A percentile compares a stretch with the other conserved stretches of the same genome.
These are phyloP conservation scores for Flueggea neowawraea DNA, from an alignment of 441 rosid species.

Conservation along the genomic window DNA sequence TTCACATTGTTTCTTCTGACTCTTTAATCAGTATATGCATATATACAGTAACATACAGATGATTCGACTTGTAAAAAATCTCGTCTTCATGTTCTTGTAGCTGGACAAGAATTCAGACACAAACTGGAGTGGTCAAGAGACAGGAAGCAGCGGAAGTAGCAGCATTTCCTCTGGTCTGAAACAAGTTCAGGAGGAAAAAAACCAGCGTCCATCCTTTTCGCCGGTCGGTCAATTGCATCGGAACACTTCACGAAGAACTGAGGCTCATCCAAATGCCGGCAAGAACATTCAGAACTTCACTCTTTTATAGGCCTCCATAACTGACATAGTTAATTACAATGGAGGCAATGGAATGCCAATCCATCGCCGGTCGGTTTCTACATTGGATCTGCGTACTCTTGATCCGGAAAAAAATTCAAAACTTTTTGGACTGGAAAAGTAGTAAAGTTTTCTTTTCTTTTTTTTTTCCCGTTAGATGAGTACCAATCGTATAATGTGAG, in stretches of 20 bases:
- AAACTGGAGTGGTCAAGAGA: slow-evolving; percentile 23
- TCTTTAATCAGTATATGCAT: too few species aligned
- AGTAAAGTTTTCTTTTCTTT: too few species aligned
- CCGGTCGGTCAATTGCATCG: slow-evolving; percentile 22
- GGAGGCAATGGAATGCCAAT: slow-evolving; percentile 23
- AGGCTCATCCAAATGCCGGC: slow-evolving; percentile 55
- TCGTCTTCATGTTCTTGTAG: slow-evolving; percentile 4
- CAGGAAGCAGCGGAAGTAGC: slow-evolving; percentile 32
- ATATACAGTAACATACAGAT: too few species aligned
- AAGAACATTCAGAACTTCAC: slow-evolving; percentile 55
- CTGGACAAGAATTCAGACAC: slow-evolving; percentile 32
- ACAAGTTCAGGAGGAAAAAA: slow-evolving; percentile 12
- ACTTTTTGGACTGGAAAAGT: slow-evolving; percentile 35
- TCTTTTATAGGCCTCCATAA: slow-evolving; percentile 53
- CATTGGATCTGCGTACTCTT: slow-evolving; percentile 39
- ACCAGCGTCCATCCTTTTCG: slow-evolving; percentile 28
- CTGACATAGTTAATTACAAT: slow-evolving; percentile 45
- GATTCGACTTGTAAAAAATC: too few species aligned
- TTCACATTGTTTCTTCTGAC: background rate
- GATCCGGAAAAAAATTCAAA: slow-evolving; percentile 40
- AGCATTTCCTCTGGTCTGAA: slow-evolving; percentile 17
- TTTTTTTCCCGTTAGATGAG: too few species aligned
- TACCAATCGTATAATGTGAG: too few species aligned
- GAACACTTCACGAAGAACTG: slow-evolving; percentile 24
- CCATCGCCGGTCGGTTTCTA: slow-evolving; percentile 48